A percentile compares a stretch with the other conserved stretches of the same genome.
phyloP scores from a whole-genome alignment of 768 basidiomycete genomes.

The Calocybe cyanea region DNA sequence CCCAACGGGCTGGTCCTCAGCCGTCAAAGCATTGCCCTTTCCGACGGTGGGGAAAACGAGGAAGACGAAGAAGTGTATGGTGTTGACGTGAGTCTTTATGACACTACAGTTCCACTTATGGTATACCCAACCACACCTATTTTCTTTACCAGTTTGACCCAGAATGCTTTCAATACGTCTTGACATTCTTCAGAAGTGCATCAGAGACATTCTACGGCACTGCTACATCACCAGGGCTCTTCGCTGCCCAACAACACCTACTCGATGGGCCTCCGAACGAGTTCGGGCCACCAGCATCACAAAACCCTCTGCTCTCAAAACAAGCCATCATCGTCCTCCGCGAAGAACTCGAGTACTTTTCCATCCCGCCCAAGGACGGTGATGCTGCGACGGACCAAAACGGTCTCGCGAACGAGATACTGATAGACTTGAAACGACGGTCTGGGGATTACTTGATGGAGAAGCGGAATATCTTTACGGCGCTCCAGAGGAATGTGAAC shows the following conservation, averaged over 20 bases:
- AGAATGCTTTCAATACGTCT: slow-evolving; percentile 91
- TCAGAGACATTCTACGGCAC: slow-evolving; percentile 93
- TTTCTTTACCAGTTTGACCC: slow-evolving; percentile 78
- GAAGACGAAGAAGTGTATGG: slow-evolving; percentile 93
- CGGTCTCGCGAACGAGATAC: slow-evolving; percentile 73
- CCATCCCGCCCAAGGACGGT: slow-evolving; percentile 77
- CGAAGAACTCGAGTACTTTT: slow-evolving; percentile 98
- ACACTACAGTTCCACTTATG: slow-evolving; percentile 6
- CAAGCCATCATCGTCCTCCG: slow-evolving; percentile 98
- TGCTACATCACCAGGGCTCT: slow-evolving; percentile 63
- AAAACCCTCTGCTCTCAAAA: slow-evolving; percentile 91
- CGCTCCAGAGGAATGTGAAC: slow-evolving; percentile 96
- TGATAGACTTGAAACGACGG: slow-evolving; percentile 78
- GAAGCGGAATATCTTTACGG: slow-evolving; percentile 92
- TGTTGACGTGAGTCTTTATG: slow-evolving; percentile 76
- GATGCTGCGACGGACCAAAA: slow-evolving; percentile 65
- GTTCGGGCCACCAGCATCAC: slow-evolving; percentile 60
- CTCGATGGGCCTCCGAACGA: slow-evolving; percentile 62
- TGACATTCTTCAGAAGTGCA: slow-evolving; percentile 86
- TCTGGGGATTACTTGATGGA: slow-evolving; percentile 88
- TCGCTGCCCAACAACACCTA: slow-evolving; percentile 75
- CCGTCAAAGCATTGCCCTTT: slow-evolving; percentile 73
- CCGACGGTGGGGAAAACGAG: slow-evolving; percentile 69
- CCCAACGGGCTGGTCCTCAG: slow-evolving; percentile 95
- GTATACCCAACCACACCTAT: slow-evolving; percentile 4